Conservation (phyloP, 768 basidiomycete genomes). For the Rhizopogon vinicolor region DNA sequence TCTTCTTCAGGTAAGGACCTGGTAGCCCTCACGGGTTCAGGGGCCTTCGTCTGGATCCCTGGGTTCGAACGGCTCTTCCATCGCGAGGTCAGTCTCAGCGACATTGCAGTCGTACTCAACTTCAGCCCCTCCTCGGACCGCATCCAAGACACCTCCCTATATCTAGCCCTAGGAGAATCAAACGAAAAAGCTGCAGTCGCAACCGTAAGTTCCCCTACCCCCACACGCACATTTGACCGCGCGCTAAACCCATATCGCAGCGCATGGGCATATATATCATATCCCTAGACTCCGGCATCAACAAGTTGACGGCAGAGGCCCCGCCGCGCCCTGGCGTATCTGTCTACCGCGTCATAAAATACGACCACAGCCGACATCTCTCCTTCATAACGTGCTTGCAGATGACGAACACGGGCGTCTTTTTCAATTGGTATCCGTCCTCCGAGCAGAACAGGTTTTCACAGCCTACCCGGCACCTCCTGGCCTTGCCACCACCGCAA, state of each 20-base stretch:
- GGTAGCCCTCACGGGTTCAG: constrained; percentile 23
- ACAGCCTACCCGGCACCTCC: not conserved
- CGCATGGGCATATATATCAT: constrained; percentile 21
- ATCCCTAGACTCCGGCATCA: constrained; percentile 20
- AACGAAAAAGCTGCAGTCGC: constrained; percentile 40
- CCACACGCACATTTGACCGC: not conserved
- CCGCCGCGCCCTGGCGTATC: constrained; percentile 28
- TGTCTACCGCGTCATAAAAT: constrained; percentile 13
- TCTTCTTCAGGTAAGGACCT: constrained; percentile 42
- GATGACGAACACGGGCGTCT: constrained; percentile 49
- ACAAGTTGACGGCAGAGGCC: constrained; percentile 19
- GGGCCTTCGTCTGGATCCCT: constrained; percentile 22
- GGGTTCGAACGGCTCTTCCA: constrained; percentile 22
- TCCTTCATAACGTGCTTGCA: constrained; percentile 45
- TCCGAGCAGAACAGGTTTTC: not conserved
- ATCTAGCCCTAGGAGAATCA: constrained; percentile 42
- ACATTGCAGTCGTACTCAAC: constrained; percentile 23
- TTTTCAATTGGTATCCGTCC: constrained; percentile 40
- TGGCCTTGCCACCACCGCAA: not conserved
- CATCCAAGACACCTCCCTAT: constrained; percentile 29
- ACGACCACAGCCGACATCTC: constrained; percentile 13
- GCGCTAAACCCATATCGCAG: not conserved
- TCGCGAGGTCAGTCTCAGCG: constrained; percentile 36
- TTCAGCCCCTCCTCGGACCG: constrained; percentile 13
- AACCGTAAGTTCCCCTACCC: constrained; percentile 33